phyloP scores from a whole-genome alignment of 2,329 filamentous ascomycete species.

The Coniosporium tulheliwenetii region DNA sequence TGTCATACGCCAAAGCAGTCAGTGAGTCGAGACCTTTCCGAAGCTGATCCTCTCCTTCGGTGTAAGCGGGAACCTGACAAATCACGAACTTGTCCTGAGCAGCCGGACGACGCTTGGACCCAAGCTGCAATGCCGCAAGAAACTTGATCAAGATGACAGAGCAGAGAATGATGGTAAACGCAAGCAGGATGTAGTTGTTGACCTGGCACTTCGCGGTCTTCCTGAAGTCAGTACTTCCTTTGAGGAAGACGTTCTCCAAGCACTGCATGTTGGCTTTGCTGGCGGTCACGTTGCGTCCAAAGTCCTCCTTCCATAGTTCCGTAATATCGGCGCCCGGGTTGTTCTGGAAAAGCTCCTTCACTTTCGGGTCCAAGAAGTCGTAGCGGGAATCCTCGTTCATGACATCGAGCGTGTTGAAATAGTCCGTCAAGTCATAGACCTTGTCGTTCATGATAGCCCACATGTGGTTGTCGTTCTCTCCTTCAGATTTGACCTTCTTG shows the following conservation, averaged over 20 bases:
- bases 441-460: conserved; percentile 68
- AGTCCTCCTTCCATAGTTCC: conserved; percentile 40
- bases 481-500: conserved; percentile 45
- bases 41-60: conserved; percentile 89
- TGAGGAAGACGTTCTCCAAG: conserved; percentile 68
- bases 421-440: conserved; percentile 84
- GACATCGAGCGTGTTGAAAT: conserved; percentile 57
- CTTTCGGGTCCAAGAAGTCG: conserved; percentile 53
- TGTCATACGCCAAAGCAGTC: conserved; percentile 89
- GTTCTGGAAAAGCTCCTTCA: conserved; percentile 53
- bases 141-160: conserved; percentile 76
- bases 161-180: conserved; percentile 74
- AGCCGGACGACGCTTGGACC: conserved; percentile 73
- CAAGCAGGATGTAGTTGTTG: conserved; percentile 81
- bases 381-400: conserved; percentile 42
- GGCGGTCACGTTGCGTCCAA: conserved; percentile 26
- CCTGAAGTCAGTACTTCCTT: conserved; percentile 76
- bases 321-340: conserved; percentile 74
- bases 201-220: conserved; percentile 59
- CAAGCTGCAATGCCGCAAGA: conserved; percentile 80
- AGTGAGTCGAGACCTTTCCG: conserved; percentile 87
- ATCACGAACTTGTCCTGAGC: conserved; percentile 98
- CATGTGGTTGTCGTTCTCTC: conserved; percentile 47
- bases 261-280: conserved; percentile 64
- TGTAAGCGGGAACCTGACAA: conserved; percentile 94